Base-by-base conservation (phyloP, 1,284 basidiomycete species). In the Ustilago trichophora region DNA sequence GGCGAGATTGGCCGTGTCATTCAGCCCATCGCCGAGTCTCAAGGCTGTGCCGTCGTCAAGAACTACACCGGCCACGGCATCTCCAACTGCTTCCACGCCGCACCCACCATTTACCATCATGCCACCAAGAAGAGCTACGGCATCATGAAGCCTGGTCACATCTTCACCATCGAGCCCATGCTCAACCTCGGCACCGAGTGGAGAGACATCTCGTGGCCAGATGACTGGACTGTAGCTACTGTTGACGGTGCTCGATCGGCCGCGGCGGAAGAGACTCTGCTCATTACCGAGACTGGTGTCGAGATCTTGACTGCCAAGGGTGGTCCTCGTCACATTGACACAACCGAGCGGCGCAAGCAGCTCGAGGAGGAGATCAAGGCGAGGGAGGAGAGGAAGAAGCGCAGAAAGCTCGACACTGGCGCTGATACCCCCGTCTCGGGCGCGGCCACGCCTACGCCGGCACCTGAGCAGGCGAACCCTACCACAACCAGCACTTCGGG, bases 11-110 rank as follows among this genome's bases (percentile, higher is more conserved):
- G 91, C 0, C 83, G 82, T 15, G 88, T 88, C 0, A 94, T 97
- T 40, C 86, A 91, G 77, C 80, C 83, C 0, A 78, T 83, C 25
- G 83, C 83, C 0, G 76, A 78, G 37, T 65, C 69, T 29, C 73
- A 82, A 46, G 84, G 84, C 0, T 87, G 85, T 67, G 89, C 86
- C 3, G 86, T 93, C 21, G 93, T 90, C 35, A 83, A 85, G 9
- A 87, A 90, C 53, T 92, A 91, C 72, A 87, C 86, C 1, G 91
- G 92, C 0, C 93, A 96, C 81, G 93, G 93, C 0, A 95, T 97
- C 54, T 91, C 92, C 2, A 85, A 83, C 18, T 85, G 85, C 12
- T 97, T 96, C 76, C 93, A 97, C 80, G 85, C 87, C 15, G 84
- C 87, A 21, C 93, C 93, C 0, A 93, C 90, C 87, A 90, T 97